Base-by-base conservation (phyloP, 805 yeast genomes). In the Saccharomyces mikatae region DNA sequence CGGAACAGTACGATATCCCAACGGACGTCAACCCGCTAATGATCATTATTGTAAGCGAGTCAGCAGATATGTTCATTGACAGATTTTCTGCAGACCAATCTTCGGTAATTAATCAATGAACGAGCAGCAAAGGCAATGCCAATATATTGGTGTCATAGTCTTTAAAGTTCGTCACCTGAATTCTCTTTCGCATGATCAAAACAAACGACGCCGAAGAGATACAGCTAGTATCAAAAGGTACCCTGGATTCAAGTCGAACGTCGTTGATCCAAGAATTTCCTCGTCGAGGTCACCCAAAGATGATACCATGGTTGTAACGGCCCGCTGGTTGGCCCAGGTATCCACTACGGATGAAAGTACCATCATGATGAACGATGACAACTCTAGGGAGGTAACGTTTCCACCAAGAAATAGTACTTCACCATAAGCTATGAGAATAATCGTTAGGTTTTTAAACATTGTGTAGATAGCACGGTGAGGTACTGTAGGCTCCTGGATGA, bases 401-500 rank as follows among this genome's bases (percentile, higher is more conserved):
- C 97, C 97, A 58, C 97, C 96, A 66, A 92, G 94, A 95, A 97
- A 92, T 58, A 94, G 64, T 36, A 92, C 97, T 76, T 94, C 99
- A 76, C 98, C 98, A 71, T 94, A 94, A 36, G 99, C 98, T 71
- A 94, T 94, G 69, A 94, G 77, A 62, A 94, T 92, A 69, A 94
- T 94, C 58, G 99, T 92, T 73, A 94, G 82, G 75, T 94, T 94
- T 80, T 94, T 94, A 86, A 94, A 94, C 64, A 94, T 92, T 60
- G 99, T 94, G 80, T 90, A 94, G 56, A 94, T 96, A 52, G 99
- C 56, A 94, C 91, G 52, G 92, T 78, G 68, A 94, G 82, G 75
- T 74, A 89, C 74, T 89, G 96, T 66, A 94, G 78, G 54, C 98
- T 97, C 79, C 91, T 94, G 54, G 97, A 88, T 48, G 94, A 86